These are phyloP conservation scores for Coniochaeta sp. DNA, from an alignment of 2,329 filamentous ascomycete species.

Conservation along the genomic window DNA sequence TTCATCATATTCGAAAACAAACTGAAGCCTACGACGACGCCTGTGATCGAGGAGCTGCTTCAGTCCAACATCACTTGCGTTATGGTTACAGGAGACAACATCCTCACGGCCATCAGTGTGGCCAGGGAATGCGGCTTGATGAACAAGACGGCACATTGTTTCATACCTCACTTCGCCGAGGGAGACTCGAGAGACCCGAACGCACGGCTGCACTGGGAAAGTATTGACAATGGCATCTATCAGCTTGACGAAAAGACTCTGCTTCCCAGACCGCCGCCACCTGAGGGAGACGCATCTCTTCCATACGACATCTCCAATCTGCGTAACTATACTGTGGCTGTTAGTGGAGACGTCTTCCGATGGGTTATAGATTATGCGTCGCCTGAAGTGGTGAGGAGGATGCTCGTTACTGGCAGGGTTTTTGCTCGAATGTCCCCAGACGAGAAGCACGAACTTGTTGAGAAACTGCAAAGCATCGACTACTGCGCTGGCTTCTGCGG, in stretches of 20 bases:
- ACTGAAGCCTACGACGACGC: constrained; percentile 77
- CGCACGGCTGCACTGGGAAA: constrained; percentile 79
- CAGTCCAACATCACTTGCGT: constrained; percentile 79
- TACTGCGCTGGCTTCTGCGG: constrained; percentile 96
- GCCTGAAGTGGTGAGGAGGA: constrained; percentile 69
- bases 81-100: constrained; percentile 98
- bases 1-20: constrained; percentile 99
- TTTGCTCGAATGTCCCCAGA: constrained; percentile 98
- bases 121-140: constrained; percentile 84
- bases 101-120: constrained; percentile 92
- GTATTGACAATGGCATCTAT: constrained; percentile 78
- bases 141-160: constrained; percentile 76
- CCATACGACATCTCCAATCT: constrained; percentile 79
- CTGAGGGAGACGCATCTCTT: constrained; percentile 70
- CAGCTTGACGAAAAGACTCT: constrained; percentile 74
- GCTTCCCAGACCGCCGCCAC: constrained; percentile 43
- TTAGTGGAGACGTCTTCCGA: constrained; percentile 89
- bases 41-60: constrained; percentile 73
- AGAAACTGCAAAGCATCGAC: constrained; percentile 92
- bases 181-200: constrained; percentile 69
- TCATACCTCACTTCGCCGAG: constrained; percentile 80
- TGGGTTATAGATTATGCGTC: constrained; percentile 92
- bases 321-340: constrained; percentile 78
- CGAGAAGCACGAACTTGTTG: constrained; percentile 95
- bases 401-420: constrained; percentile 86